A percentile compares a stretch with the other conserved stretches of the same genome.
phyloP scores from a whole-genome alignment of 176 grass and related monocot genomes.

The Hordeum marinum region DNA sequence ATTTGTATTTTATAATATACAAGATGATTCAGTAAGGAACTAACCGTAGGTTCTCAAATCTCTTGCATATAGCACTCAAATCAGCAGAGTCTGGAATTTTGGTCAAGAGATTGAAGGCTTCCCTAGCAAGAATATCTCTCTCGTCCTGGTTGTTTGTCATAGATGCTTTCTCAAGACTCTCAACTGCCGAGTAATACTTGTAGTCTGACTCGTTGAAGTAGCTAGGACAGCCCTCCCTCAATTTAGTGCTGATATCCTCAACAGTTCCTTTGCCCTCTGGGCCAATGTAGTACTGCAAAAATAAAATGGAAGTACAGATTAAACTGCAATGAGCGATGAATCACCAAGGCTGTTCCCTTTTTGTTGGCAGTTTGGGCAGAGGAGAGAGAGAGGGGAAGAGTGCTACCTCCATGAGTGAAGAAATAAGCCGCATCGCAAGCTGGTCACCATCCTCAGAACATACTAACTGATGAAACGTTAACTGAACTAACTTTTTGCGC shows the following conservation, averaged over 20 bases:
- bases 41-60: constrained; percentile 94
- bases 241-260: constrained; percentile 85
- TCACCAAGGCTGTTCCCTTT: not conserved
- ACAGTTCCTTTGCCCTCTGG: constrained; percentile 81
- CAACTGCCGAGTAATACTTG: constrained; percentile 92
- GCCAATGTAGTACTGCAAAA: constrained; percentile 89
- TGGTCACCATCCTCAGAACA: constrained; percentile 92
- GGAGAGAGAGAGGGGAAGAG: not conserved
- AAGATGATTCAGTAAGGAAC: constrained; percentile 19
- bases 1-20: constrained; percentile 10
- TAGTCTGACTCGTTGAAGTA: constrained; percentile 94
- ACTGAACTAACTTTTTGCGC: constrained; percentile 60
- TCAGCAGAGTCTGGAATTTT: constrained; percentile 84
- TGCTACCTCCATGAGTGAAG: constrained; percentile 91
- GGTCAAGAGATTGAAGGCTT: constrained; percentile 79
- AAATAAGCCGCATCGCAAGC: constrained; percentile 77
- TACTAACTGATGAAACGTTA: constrained; percentile 91
- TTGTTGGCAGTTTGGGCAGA: not conserved
- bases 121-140: constrained; percentile 77
- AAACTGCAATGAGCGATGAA: constrained; percentile 15
- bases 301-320: constrained; percentile 12
- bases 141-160: constrained; percentile 52
- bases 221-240: constrained; percentile 92
- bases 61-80: constrained; percentile 89
- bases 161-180: constrained; percentile 86